Evolutionary conservation across 192 early-diverging fungal species (phyloP).

Genomic region (Linnemannia exigua): DNA sequence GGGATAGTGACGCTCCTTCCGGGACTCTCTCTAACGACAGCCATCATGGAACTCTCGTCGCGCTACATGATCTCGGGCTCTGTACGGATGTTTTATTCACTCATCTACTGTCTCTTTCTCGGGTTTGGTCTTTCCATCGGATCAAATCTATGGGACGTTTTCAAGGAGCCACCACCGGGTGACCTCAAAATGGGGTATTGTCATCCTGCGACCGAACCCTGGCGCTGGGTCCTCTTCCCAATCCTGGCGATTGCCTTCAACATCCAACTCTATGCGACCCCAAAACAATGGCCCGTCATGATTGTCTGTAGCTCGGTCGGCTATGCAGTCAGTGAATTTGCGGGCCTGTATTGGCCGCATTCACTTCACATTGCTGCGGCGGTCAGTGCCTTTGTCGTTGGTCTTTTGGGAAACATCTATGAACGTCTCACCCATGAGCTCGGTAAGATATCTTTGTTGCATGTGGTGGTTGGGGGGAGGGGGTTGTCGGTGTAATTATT

Average conservation of each 20-base stretch:
- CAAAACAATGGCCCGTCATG: constrained; percentile 57
- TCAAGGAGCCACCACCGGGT: constrained; percentile 52
- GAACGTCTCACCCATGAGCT: constrained; percentile 59
- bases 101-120: constrained; percentile 86
- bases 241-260: constrained; percentile 45
- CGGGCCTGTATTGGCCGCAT: constrained; percentile 36
- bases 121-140: constrained; percentile 82
- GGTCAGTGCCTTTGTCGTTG: constrained; percentile 60
- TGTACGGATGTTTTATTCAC: constrained; percentile 82
- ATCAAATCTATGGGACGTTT: constrained; percentile 54
- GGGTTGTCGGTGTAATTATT: no score
- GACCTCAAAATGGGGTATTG: constrained; percentile 53
- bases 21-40: constrained; percentile 84
- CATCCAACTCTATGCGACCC: constrained; percentile 40
- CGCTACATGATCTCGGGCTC: constrained; percentile 90
- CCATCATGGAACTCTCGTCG: constrained; percentile 92
- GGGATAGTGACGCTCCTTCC: constrained; percentile 76
- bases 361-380: constrained; percentile 54
- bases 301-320: constrained; percentile 55
- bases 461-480: background rate
- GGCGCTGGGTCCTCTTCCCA: constrained; percentile 56
- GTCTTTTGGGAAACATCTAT: constrained; percentile 57
- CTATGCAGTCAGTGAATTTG: constrained; percentile 47
- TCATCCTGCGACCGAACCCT: constrained; percentile 44
- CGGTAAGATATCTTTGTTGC: no score